Conservation (phyloP, 352 stramenopile genomes). For the Globisporangium nunn region DNA sequence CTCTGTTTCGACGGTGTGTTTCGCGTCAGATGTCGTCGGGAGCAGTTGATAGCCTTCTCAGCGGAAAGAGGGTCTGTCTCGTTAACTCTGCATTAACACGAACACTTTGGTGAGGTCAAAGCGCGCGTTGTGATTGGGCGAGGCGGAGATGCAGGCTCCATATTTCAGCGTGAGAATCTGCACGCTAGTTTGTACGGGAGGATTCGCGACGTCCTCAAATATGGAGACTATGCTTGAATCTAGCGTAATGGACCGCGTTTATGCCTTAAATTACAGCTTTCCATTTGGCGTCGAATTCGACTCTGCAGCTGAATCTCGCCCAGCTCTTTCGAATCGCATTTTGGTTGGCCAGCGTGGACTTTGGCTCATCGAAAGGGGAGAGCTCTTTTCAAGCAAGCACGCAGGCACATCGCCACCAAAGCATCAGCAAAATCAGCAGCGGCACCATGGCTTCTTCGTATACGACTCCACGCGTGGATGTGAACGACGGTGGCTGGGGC, state of each 20-base stretch:
- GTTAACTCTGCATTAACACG: no score
- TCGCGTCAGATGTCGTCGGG: not conserved
- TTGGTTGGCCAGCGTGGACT: not conserved
- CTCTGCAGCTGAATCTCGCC: not conserved
- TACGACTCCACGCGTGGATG: slow-evolving; percentile 66
- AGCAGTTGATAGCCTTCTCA: not conserved
- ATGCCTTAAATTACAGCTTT: not conserved
- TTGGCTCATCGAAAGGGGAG: not conserved
- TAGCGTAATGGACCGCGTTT: not conserved
- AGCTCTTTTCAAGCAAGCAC: not conserved
- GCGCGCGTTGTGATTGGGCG: no score
- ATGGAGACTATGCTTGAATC: no score
- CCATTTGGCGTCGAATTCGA: not conserved
- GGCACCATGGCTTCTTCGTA: slow-evolving; percentile 62
- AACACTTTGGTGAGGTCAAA: no score
- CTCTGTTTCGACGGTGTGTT: no score
- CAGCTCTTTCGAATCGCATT: not conserved
- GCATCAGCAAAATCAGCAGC: not conserved
- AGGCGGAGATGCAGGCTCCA: no score
- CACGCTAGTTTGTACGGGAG: not conserved
- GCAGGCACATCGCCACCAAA: no score
- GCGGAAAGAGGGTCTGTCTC: not conserved
- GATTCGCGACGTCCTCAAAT: not conserved
- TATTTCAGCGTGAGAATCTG: not conserved
- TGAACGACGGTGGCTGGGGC: slow-evolving; percentile 81